Evolutionary conservation across 2,329 filamentous ascomycete species (phyloP).

Genomic region (Pseudocercospora crystallina): DNA sequence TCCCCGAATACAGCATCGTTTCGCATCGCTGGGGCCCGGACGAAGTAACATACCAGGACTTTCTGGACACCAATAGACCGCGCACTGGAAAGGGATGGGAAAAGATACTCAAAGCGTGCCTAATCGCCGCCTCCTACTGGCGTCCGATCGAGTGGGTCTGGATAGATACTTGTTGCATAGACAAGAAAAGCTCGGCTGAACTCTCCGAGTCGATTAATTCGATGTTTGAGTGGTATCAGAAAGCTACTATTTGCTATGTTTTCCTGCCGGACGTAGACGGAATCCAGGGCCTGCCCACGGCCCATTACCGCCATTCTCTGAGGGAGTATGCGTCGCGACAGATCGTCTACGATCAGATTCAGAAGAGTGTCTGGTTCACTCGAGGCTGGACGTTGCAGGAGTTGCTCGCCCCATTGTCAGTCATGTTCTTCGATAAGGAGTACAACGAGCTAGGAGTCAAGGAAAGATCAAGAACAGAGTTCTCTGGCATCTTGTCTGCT

Average conservation of each 20-base stretch:
- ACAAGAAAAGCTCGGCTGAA: slow-evolving; percentile 43
- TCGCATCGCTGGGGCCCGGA: slow-evolving; percentile 27
- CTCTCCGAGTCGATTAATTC: slow-evolving; percentile 44
- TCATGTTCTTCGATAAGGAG: too few species aligned
- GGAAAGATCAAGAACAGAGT: too few species aligned
- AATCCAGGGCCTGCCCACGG: not conserved
- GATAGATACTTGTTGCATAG: slow-evolving; percentile 18
- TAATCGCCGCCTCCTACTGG: slow-evolving; percentile 21
- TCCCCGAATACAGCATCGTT: slow-evolving; percentile 26
- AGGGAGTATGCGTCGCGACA: not conserved
- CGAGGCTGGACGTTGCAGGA: too few species aligned
- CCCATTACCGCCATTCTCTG: not conserved
- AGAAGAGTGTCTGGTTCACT: too few species aligned
- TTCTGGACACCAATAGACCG: slow-evolving; percentile 2
- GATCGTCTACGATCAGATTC: too few species aligned
- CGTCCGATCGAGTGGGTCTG: slow-evolving; percentile 7
- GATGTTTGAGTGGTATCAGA: not conserved
- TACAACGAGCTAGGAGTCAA: too few species aligned
- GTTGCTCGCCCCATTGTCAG: too few species aligned
- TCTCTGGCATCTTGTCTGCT: too few species aligned
- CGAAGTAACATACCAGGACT: slow-evolving; percentile 23
- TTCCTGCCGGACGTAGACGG: not conserved
- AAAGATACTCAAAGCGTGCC: slow-evolving; percentile 13
- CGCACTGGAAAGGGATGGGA: slow-evolving; percentile 3
- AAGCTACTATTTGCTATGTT: not conserved